phyloP scores from a whole-genome alignment of 192 early-diverging fungal species.

The Lobulomyces angularis region DNA sequence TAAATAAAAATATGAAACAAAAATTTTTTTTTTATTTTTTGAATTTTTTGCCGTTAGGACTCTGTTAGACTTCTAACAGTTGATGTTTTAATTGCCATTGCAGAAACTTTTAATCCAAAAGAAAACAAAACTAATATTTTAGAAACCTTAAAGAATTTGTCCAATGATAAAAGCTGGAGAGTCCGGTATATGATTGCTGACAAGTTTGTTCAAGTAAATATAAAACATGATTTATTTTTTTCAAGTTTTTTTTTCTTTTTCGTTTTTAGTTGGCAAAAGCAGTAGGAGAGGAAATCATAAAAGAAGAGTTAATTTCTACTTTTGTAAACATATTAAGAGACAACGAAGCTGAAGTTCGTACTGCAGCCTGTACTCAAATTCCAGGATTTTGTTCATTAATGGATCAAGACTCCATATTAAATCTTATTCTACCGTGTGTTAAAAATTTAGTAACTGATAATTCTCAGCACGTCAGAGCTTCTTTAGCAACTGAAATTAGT shows the following conservation, averaged over 20 bases:
- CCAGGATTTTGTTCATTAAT: conserved; percentile 68
- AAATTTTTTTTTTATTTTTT: conserved; percentile 6
- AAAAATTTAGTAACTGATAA: conserved; percentile 91
- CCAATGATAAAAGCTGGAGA: conserved; percentile 91
- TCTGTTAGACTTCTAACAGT: conserved; percentile 93
- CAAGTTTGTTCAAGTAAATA: conserved; percentile 79
- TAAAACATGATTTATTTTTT: not conserved
- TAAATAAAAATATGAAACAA: conserved; percentile 2
- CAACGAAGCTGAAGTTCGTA: conserved; percentile 94
- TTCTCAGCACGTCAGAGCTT: conserved; percentile 90
- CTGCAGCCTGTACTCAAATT: conserved; percentile 83
- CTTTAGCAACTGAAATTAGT: conserved; percentile 91
- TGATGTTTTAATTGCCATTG: conserved; percentile 79
- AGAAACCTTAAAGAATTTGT: conserved; percentile 61
- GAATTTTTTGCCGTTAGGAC: conserved; percentile 62
- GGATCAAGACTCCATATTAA: conserved; percentile 63
- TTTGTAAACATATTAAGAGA: conserved; percentile 87
- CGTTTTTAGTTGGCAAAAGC: conserved; percentile 58
- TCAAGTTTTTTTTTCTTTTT: not conserved
- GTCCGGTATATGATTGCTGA: conserved; percentile 98
- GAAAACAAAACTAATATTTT: conserved; percentile 64
- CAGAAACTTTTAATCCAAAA: conserved; percentile 62
- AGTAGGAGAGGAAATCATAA: conserved; percentile 63
- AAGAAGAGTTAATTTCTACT: conserved; percentile 74
- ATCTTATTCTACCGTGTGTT: conserved; percentile 75